Percentiles rank a stretch among this genome's conserved stretches.
Evolutionary conservation across 2,329 filamentous ascomycete genomes (phyloP).

Genomic region (Colletotrichum sp.): DNA sequence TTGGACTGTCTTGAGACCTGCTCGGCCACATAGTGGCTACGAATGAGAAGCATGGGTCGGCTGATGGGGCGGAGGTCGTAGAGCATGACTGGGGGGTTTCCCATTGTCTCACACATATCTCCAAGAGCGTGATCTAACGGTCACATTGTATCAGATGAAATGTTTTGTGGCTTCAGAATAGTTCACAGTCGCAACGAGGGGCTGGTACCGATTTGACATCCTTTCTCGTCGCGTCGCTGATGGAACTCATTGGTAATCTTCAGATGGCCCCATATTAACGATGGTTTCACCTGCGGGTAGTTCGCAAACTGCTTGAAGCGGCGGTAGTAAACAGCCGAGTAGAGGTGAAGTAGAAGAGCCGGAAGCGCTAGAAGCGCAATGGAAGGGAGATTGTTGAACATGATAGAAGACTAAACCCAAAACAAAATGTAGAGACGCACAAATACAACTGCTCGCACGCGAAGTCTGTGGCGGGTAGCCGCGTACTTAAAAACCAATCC

Average conservation of each 20-base stretch:
- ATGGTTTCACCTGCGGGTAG: constrained; percentile 13
- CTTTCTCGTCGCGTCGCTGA: not conserved
- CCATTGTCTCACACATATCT: constrained; percentile 32
- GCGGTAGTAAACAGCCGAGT: constrained; percentile 2
- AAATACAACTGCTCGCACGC: not conserved
- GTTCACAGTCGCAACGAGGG: not conserved
- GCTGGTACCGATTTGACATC: not conserved
- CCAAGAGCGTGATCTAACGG: constrained; percentile 26
- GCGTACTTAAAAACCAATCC: not conserved
- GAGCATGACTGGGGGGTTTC: constrained; percentile 36
- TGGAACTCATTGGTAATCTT: not conserved
- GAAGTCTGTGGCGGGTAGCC: not conserved
- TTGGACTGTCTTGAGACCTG: constrained; percentile 37
- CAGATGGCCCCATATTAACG: constrained; percentile 18
- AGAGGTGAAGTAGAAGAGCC: constrained; percentile 2
- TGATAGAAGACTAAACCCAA: not conserved
- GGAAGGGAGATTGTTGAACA: not conserved
- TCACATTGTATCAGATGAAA: not conserved
- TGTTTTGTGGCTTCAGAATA: not conserved
- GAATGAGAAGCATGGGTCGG: constrained; percentile 35
- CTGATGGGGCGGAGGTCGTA: constrained; percentile 39
- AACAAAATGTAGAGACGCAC: not conserved
- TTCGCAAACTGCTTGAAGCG: constrained; percentile 13
- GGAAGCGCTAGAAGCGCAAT: constrained; percentile 2
- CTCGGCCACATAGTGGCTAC: constrained; percentile 39